Base-by-base conservation (phyloP, 805 yeast genomes). In the Saccharomycopsis sp. region DNA sequence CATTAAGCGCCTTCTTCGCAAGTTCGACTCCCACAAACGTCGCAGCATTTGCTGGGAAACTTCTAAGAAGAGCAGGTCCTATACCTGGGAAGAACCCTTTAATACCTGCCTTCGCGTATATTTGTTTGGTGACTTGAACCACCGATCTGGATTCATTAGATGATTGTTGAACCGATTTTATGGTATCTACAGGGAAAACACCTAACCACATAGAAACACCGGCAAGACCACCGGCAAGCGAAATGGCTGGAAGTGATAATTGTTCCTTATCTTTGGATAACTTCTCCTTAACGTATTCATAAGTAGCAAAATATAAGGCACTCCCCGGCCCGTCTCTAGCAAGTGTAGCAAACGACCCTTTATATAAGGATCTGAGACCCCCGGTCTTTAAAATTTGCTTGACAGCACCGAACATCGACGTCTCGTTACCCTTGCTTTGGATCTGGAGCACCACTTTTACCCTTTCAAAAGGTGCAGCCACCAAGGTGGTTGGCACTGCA, bases 11-110 rank as follows among this genome's bases (percentile, higher is more conserved):
- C 19, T 59, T 55, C 52, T 60, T 62, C 1, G 96, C 89, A 59
- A 92, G 68, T 71, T 93, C 99, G 34, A 93, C 98, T 53, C 98
- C 99, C 41, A 90, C 80, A 75, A 93, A 93, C 1, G 98, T 92
- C 7, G 99, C 98, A n/a, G 99, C 99, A 72, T 94, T 93, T 22
- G 98, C 98, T 2, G 98, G 98, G 86, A 94, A 93, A 47, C 96
- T 86, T 72, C 99, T 82, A 24, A 90, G 82, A 68, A 93, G 75
- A 1, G 98, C 98, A 3, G 99, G 97, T 0, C 97, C 97, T 23
- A 93, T 78, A 58, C 99, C 99, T 2, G 98, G 98, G 89, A 92
- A 93, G 74, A 93, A 93, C 0, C 96, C 97, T 69, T 84, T 87
- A 64, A 90, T 64, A 24, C 97, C 97, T 22, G 92, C 93, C 62